A percentile compares a stretch with the other conserved stretches of the same genome.
Conservation (phyloP, 306 rosid genomes). For the Pueraria montana region DNA sequence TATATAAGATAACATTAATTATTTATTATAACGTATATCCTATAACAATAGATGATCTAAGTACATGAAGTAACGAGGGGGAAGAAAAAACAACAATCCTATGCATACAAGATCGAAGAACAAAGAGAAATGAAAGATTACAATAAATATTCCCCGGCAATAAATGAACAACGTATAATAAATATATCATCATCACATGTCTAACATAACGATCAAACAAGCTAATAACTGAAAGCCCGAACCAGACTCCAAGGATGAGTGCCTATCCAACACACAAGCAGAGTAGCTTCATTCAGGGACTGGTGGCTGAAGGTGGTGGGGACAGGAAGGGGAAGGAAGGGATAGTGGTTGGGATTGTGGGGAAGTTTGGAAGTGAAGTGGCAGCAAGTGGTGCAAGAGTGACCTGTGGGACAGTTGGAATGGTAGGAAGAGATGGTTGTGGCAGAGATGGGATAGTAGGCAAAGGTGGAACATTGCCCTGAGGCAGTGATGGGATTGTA, state of each 20-base stretch:
- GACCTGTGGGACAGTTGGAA: conserved; percentile 44
- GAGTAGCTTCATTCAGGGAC: conserved; percentile 20
- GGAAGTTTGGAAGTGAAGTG: conserved; percentile 2
- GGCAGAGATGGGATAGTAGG: neutral
- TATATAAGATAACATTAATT: neutral
- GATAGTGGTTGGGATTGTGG: conserved; percentile 31
- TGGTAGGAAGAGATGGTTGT: conserved; percentile 27
- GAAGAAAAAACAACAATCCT: neutral
- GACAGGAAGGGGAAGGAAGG: conserved; percentile 51
- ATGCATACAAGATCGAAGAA: neutral
- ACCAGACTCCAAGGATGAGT: neutral
- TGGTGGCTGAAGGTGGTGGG: conserved; percentile 61
- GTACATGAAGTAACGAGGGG: neutral
- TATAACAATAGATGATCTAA: conserved; percentile 21
- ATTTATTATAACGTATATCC: neutral
- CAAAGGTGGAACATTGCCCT: conserved; percentile 16
- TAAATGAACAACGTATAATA: neutral
- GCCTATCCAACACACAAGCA: neutral
- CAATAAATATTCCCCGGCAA: neutral
- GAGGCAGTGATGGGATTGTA: neutral
- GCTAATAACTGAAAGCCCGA: neutral
- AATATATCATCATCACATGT: neutral
- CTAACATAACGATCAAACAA: neutral
- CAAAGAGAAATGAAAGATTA: neutral
- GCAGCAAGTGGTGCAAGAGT: conserved; percentile 48